Percentiles rank a stretch among this genome's conserved stretches.
phyloP scores from a whole-genome alignment of 2,329 filamentous ascomycete species.

The Fusarium lyarnte region DNA sequence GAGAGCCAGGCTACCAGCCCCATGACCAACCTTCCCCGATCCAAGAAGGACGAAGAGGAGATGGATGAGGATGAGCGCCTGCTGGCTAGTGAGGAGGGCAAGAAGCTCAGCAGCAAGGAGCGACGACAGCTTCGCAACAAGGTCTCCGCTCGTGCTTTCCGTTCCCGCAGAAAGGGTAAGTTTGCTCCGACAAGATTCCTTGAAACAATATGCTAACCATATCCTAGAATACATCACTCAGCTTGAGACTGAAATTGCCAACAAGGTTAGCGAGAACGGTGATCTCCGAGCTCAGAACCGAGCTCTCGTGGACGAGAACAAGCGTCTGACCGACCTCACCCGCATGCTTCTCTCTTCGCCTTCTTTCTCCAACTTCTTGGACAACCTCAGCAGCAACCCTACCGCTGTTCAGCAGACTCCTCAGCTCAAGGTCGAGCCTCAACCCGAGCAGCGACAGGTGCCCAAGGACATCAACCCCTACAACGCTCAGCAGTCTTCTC shows the following conservation, averaged over 20 bases:
- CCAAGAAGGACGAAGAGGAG: slow-evolving; percentile 94
- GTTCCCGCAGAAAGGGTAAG: slow-evolving; percentile 97
- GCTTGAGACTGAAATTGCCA: slow-evolving; percentile 87
- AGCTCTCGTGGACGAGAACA: slow-evolving; percentile 85
- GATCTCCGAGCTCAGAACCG: slow-evolving; percentile 84
- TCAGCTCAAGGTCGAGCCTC: slow-evolving; percentile 52
- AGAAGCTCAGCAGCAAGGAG: slow-evolving; percentile 99
- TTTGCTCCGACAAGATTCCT: slow-evolving; percentile 6
- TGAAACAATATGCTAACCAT: slow-evolving; percentile 21
- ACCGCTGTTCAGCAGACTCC: slow-evolving; percentile 52
- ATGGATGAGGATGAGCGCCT: slow-evolving; percentile 98
- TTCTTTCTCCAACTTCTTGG: slow-evolving; percentile 84
- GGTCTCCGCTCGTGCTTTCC: slow-evolving; percentile 96
- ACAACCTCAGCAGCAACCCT: slow-evolving; percentile 72
- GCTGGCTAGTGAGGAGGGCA: slow-evolving; percentile 95
- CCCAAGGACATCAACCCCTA: slow-evolving; percentile 76
- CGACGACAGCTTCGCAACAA: slow-evolving; percentile 98
- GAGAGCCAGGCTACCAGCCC: slow-evolving; percentile 58
- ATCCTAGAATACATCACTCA: slow-evolving; percentile 90
- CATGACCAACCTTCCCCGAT: slow-evolving; percentile 74
- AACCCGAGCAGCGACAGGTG: slow-evolving; percentile 59
- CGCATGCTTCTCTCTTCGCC: slow-evolving; percentile 83
- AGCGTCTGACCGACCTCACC: slow-evolving; percentile 79
- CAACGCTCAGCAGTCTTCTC: slow-evolving; percentile 62
- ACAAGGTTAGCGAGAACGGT: slow-evolving; percentile 83